Conservation (phyloP, 2,329 filamentous ascomycete species). For the Verticillium nonalfalfae region DNA sequence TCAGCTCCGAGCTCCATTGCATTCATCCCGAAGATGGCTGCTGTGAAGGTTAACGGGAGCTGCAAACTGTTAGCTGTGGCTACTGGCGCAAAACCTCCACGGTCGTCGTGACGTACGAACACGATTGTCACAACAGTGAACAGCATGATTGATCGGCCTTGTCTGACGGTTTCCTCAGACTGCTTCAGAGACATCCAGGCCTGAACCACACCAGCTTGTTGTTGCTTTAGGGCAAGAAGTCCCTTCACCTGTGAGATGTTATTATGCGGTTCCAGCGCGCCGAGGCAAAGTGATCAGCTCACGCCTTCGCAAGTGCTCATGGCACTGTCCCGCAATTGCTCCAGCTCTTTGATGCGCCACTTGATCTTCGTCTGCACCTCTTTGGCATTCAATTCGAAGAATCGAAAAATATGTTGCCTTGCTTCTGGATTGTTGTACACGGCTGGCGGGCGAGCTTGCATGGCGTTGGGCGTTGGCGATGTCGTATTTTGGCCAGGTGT, state of each 20-base stretch:
- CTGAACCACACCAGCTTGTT: constrained; percentile 37
- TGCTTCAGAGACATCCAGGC: constrained; percentile 32
- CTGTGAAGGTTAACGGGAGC: constrained; percentile 29
- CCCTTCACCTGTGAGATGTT: constrained; percentile 19
- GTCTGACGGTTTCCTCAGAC: constrained; percentile 29
- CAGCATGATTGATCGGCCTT: constrained; percentile 36
- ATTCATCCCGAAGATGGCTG: constrained; percentile 32
- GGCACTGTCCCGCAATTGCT: constrained; percentile 23
- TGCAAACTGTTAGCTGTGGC: constrained; percentile 9
- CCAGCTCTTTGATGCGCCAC: constrained; percentile 24
- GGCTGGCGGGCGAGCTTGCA: neutral
- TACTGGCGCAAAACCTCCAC: neutral
- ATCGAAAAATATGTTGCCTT: neutral
- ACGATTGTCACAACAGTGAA: constrained; percentile 40
- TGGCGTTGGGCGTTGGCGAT: neutral
- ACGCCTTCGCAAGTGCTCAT: constrained; percentile 24
- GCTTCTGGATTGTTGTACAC: neutral
- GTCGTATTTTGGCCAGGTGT: neutral
- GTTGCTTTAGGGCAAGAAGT: constrained; percentile 35
- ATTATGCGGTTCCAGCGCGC: neutral
- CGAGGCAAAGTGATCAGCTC: constrained; percentile 1
- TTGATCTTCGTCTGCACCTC: constrained; percentile 11
- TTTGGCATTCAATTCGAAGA: neutral
- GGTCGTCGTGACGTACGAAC: constrained; percentile 25
- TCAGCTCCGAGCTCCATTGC: constrained; percentile 15